A percentile compares a stretch with the other conserved stretches of the same genome.
These are phyloP conservation scores for Erucastrum elatum DNA, from an alignment of 345 rosid species.

Conservation along the genomic window DNA sequence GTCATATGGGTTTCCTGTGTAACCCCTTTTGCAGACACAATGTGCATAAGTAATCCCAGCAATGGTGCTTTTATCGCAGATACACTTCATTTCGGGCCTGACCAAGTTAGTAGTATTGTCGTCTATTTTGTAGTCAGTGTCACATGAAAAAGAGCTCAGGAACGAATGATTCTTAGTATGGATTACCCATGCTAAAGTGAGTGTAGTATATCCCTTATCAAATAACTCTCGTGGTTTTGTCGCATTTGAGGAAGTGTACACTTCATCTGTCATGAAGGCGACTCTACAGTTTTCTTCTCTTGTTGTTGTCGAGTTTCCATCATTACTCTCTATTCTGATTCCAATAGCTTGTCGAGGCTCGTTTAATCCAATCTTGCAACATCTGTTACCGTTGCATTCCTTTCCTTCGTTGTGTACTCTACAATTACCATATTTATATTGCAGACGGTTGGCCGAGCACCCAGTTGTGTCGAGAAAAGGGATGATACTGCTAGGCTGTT, in stretches of 20 bases:
- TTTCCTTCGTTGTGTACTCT: neutral
- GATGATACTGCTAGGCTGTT: neutral
- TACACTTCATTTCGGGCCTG: neutral
- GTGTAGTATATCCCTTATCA: neutral
- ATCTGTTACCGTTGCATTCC: constrained; percentile 43
- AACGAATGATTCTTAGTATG: neutral
- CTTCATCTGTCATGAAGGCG: constrained; percentile 18
- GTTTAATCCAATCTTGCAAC: constrained; percentile 37
- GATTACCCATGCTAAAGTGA: constrained; percentile 39
- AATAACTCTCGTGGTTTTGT: neutral
- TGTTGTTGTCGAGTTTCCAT: neutral
- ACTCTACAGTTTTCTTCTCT: constrained; percentile 7
- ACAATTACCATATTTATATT: neutral
- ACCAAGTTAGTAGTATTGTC: neutral
- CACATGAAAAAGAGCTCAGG: constrained; percentile 7
- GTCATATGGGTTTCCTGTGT: neutral
- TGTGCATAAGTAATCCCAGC: neutral
- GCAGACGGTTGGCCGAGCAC: neutral
- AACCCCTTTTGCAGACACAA: neutral
- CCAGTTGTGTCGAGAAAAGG: neutral
- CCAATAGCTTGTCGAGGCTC: constrained; percentile 10
- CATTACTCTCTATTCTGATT: neutral
- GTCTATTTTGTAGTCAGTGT: neutral
- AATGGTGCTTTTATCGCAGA: neutral
- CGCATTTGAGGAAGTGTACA: neutral